Evolutionary conservation across 345 rosid genomes (phyloP).

Genomic region (Hibiscus trionum): DNA sequence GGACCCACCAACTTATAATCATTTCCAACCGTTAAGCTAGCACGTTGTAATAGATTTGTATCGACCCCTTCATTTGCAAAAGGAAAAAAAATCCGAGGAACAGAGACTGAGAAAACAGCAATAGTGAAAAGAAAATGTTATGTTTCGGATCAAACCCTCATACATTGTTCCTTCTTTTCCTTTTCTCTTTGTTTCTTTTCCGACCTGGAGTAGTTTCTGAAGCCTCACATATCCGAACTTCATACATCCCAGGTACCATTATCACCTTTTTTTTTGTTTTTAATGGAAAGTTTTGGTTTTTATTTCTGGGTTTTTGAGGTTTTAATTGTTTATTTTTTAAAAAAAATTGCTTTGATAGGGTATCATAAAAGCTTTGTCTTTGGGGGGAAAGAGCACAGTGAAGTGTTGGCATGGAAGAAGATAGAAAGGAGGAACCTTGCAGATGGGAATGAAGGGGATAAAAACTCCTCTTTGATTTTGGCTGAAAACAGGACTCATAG

Average conservation of each 20-base stretch:
- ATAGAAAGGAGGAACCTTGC: slow-evolving; percentile 47
- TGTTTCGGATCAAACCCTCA: slow-evolving; percentile 27
- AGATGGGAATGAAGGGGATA: slow-evolving; percentile 22
- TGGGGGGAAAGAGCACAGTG: slow-evolving; percentile 20
- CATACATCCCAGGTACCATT: slow-evolving; percentile 18
- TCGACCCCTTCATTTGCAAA: background rate
- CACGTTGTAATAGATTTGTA: background rate
- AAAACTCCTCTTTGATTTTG: slow-evolving; percentile 51
- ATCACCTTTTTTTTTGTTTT: background rate
- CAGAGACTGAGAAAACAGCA: background rate
- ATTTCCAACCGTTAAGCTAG: background rate
- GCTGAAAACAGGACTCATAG: slow-evolving; percentile 67
- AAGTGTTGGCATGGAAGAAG: slow-evolving; percentile 30
- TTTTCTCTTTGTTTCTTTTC: slow-evolving; percentile 24
- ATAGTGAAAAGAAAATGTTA: slow-evolving; percentile 10
- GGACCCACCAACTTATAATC: background rate
- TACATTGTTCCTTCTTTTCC: slow-evolving; percentile 15
- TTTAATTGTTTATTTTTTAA: background rate
- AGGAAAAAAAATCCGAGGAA: background rate
- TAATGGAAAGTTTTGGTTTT: background rate
- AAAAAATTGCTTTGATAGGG: background rate
- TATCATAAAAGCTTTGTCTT: slow-evolving; percentile 11
- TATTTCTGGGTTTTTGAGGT: background rate
- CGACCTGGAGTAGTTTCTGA: slow-evolving; percentile 12
- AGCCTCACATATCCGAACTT: slow-evolving; percentile 8